A percentile compares a stretch with the other conserved stretches of the same genome.
Conservation (phyloP, 331 rosid genomes). For the Saraca asoca region DNA sequence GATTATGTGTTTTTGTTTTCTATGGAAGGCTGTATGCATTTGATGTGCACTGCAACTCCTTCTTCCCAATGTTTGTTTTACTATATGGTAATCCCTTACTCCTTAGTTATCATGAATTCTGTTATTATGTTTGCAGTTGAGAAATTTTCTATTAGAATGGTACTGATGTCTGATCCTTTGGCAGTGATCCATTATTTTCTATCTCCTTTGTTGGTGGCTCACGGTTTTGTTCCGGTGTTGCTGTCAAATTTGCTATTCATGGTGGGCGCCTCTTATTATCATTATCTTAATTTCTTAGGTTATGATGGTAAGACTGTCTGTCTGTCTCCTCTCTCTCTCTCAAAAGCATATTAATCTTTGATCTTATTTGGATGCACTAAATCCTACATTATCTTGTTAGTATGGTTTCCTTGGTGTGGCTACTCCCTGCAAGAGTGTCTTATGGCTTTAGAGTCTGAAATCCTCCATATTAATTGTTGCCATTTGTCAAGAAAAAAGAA, state of each 20-base stretch:
- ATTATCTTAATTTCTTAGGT: slow-evolving; percentile 96
- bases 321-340: not conserved
- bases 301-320: slow-evolving; percentile 72
- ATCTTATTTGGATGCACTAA: not conserved
- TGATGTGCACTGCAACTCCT: slow-evolving; percentile 99
- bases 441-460: slow-evolving; percentile 4
- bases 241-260: slow-evolving; percentile 92
- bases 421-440: slow-evolving; percentile 2
- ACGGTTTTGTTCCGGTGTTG: slow-evolving; percentile 86
- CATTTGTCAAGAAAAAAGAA: not conserved
- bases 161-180: slow-evolving; percentile 47
- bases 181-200: slow-evolving; percentile 97
- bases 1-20: slow-evolving; percentile 32
- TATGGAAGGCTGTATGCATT: slow-evolving; percentile 89
- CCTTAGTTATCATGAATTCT: slow-evolving; percentile 17
- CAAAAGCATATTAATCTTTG: no score
- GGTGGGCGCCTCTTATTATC: slow-evolving; percentile 94
- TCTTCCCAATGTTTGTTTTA: slow-evolving; percentile 98
- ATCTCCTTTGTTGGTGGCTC: slow-evolving; percentile 93
- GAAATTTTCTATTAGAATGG: slow-evolving; percentile 21
- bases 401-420: slow-evolving; percentile 29
- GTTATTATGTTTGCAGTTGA: slow-evolving; percentile 26
- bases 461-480: slow-evolving; percentile 10
- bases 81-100: slow-evolving; percentile 68
- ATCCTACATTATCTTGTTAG: not conserved